Base-by-base conservation (phyloP, 140 eudicot species). In the Senecio squalidus region DNA sequence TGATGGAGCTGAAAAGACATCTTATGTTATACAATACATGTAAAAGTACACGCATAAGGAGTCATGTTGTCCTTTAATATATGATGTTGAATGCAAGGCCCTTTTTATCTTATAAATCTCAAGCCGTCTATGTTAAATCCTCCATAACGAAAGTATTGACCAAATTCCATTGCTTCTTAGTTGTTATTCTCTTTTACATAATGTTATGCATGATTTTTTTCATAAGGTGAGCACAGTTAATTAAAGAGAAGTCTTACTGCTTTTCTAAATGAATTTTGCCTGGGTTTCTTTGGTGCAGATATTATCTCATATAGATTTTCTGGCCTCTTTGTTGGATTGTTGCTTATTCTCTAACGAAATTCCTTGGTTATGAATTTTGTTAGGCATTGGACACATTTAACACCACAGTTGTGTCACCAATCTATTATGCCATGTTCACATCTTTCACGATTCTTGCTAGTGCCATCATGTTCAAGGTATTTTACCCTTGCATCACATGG, bases 381-480 rank as follows among this genome's bases (percentile, higher is more conserved):
- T 82, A 87, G 96, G 96, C 96, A 60, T 50, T 87, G 94, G 96
- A 87, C 76, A 83, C 94, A 43, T 87, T 80, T 66, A 83, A 87
- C 51, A 87, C 96, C 0, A 81, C 96, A 5, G 84, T 87, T 66
- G 96, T 88, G 41, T 84, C 94, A 34, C 96, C 96, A 31, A 81
- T 88, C 49, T 88, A 84, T 67, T 84, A 81, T 64, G 96, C 90
- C 50, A 71, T 88, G 94, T 88, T 88, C 76, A 87, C 96, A 39
- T 80, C 94, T 4, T 81, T 87, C 46, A 87, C 96, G 51, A 87
- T 87, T 60, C 70, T 87, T 0, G 96, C 96, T 28, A 87, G 96
- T 66, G 86, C 94, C 25, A 87, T 87, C 53, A 87, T 87, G 96
- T 87, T 87, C 74, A 86, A 86, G 97, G 97, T 85, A 82, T 61